A percentile compares a stretch with the other conserved stretches of the same genome.
These are phyloP conservation scores for Leptographium procerum DNA, from an alignment of 2,329 filamentous ascomycete genomes.

Conservation along the genomic window DNA sequence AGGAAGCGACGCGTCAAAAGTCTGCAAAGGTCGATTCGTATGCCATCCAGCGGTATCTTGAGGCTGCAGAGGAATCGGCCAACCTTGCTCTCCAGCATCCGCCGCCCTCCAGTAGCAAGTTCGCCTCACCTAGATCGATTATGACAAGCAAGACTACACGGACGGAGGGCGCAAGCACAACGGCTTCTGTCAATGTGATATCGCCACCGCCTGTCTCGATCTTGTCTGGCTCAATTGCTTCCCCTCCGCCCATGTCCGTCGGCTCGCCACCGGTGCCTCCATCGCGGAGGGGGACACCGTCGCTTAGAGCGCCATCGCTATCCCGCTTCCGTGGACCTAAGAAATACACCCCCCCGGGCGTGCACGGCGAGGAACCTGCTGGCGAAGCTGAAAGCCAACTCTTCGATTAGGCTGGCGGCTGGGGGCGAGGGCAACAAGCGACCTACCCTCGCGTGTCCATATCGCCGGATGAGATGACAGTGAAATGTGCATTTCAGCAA, in stretches of 20 bases:
- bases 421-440: too few species aligned
- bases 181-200: not conserved
- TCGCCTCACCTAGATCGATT: not conserved
- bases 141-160: not conserved
- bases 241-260: not conserved
- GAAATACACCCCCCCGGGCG: slow-evolving; percentile 19
- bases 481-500: too few species aligned
- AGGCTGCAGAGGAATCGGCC: slow-evolving; percentile 14
- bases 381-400: not conserved
- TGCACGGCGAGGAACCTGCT: not conserved
- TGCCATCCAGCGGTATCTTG: slow-evolving; percentile 26
- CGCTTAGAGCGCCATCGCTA: slow-evolving; percentile 26
- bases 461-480: too few species aligned
- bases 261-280: slow-evolving; percentile 14
- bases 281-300: slow-evolving; percentile 19
- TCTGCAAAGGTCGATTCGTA: not conserved
- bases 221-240: not conserved
- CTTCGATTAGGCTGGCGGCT: too few species aligned
- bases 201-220: not conserved
- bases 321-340: slow-evolving; percentile 28
- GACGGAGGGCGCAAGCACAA: not conserved
- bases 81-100: slow-evolving; percentile 1
- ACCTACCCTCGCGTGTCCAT: too few species aligned
- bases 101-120: not conserved
- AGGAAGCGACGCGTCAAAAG: not conserved